Base-by-base conservation (phyloP, 805 yeast genomes). In the Wickerhamomyces sydowiorum region DNA sequence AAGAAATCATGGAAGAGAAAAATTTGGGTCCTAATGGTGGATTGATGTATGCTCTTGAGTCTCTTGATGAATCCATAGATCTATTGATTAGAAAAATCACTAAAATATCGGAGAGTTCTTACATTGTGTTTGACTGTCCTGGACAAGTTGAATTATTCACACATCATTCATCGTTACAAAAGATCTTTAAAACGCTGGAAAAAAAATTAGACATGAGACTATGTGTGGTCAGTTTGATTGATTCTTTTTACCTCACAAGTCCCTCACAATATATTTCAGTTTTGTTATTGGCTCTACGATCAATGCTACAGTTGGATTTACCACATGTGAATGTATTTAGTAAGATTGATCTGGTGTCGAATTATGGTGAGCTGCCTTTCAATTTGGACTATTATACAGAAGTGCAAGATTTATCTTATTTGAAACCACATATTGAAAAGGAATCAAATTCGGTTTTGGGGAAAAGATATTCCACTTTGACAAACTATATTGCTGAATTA, bases 131-230 rank as follows among this genome's bases (percentile, higher is more conserved):
- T 64, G 96, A 88, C 61, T 86, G 95, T 56, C 96, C 97, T 1
- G 99, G 99, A 1, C 99, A 93, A 60, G 93, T 89, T 1, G 99
- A 93, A 60, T 72, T 93, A 14, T 93, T 86, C 64, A 93, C 99
- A 3, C 95, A 86, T 56, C 95, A 87, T 54, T 75, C 81, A 1
- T 80, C 96, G 0, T 65, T 95, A 34, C 73, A 71, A 33, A 69
- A 69, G 40, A 82, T 93, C 5, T 86, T 90, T 62, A 73, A 75
- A 46, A 70, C 60, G 37, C 65, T 93, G 36, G 81, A 78, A 45
- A 78, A 78, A 39, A 73, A 75, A 49, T 60, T 81, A 15, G 89
- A 80, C 46, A 73, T 87, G 52, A 69, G 98, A 39, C 60, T 86
- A 7, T 83, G 91, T 51, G 96, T 91, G 21, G 90, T 93, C 0